Evolutionary conservation across 352 stramenopile species (phyloP), one percentile per base, ranked within the genome.

Genomic region (Globisporangium radiosum): DNA sequence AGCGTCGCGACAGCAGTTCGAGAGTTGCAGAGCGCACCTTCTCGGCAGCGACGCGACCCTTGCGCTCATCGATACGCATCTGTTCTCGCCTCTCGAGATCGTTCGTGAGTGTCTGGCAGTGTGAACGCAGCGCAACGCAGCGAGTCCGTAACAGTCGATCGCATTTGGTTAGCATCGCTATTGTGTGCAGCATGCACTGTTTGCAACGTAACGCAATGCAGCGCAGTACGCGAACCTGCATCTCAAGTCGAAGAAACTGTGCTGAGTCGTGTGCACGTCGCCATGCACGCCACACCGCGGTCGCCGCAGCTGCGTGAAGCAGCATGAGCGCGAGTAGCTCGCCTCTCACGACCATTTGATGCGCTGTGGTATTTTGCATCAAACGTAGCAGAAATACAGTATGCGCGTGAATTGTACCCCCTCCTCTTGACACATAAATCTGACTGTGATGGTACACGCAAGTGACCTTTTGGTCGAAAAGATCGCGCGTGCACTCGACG

Each of bases 21-120:
- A 25, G 14, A 14, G 5, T 48, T 48, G 44, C 10, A 25, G 3
- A 3, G 14, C 4, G 51, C 3, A 84, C 77, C 63, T 89, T 86
- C 36, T 94, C 85, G 38, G 85, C 81, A 36, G 78, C 69, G 4
- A 90, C 68, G 5, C 85, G 75, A 0, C 85, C 85, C 57, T 66
- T 68, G 13, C 82, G 76, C 61, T 94, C 85, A 39, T 85, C 71
- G 15, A 72, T 38, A 1, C 85, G 75, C 63, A 83, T 66, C 49
- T 73, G 60, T 51, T 90, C 80, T 54, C 81, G 85, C 52, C 73
- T 81, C 19, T 61, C 57, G 4, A 72, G 60, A 48, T 85, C 66
- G 1, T 54, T 47, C 49, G 83, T 59, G 44, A 87, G 52, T 13
- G 70, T 47, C 75, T 79, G 40, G 14, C 19, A 37, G 49, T 11